Conservation (phyloP, 1,139 yeast genomes). For the Geotrichum fermentans region DNA sequence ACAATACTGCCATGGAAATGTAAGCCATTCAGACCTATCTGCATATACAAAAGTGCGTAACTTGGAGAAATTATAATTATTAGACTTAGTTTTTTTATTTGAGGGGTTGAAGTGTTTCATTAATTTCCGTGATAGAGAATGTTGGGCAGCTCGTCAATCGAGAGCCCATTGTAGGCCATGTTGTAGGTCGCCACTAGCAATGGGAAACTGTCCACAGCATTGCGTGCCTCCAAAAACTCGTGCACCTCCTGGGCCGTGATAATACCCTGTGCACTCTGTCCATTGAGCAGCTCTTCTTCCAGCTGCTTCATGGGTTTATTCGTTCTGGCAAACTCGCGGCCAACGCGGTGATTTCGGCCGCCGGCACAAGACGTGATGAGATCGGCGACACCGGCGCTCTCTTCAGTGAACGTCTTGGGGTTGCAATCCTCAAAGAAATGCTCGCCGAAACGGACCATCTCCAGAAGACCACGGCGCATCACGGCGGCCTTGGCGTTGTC, state of each 20-base stretch:
- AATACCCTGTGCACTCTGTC: constrained; percentile 93
- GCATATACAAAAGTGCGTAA: not conserved
- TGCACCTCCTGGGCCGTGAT: constrained; percentile 85
- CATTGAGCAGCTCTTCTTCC: constrained; percentile 77
- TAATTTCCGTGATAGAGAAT: constrained; percentile 22
- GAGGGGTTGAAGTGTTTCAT: no score
- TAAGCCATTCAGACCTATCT: not conserved
- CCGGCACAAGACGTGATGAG: constrained; percentile 94
- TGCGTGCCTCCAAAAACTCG: constrained; percentile 63
- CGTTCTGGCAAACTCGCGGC: constrained; percentile 55
- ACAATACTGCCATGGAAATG: constrained; percentile 11
- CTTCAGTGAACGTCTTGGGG: constrained; percentile 79
- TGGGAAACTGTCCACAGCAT: constrained; percentile 70
- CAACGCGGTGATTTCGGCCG: constrained; percentile 91
- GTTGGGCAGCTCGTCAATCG: constrained; percentile 31
- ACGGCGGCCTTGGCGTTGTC: constrained; percentile 95
- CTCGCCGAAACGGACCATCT: constrained; percentile 79
- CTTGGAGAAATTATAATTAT: no score
- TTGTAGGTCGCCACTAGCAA: constrained; percentile 79
- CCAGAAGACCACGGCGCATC: constrained; percentile 88
- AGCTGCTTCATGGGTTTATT: constrained; percentile 70
- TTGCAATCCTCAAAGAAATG: constrained; percentile 65
- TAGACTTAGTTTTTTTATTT: no score
- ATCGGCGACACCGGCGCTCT: constrained; percentile 95
- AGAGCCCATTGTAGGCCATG: constrained; percentile 61